Base-by-base conservation (phyloP, 352 stramenopile species). In the Phytophthora sojae region DNA sequence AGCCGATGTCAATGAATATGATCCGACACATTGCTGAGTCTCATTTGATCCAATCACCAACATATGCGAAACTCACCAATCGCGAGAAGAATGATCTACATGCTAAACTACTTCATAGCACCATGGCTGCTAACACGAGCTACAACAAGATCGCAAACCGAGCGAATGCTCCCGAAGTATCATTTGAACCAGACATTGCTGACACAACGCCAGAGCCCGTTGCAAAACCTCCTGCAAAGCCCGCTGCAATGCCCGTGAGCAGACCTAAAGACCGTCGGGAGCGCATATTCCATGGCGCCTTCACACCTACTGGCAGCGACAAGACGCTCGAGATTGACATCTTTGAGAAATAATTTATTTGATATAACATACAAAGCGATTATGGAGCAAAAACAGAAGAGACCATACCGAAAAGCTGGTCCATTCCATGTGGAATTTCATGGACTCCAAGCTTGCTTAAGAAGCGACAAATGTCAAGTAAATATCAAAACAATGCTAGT, bases 401-500 rank as follows among this genome's bases (percentile, higher is more conserved):
- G 37, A 44, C 2, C 37, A 44, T 44, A 44, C 4, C 37, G 37
- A 11, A 44, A 44, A 44, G 37, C 37, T 11, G 37, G 37, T 44
- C 35, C 37, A 44, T 44, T 44, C 37, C 37, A 44, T 44, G 4
- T 44, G 3, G 37, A 44, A 44, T 44, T 44, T n/a, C 37, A 44
- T n/a, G 37, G 37, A 17, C 37, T 44, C 8, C 37, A 44, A 44
- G 37, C 35, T 11, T 44, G 35, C 7, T 44, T 44, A 44, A 44
- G 35, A 44, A 44, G 35, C 7, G 35, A 44, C 35, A 44, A 44
- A 44, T 44, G 4, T 44, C 35, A 44, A 44, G 35, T 51, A 35
- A 53, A 61, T 61, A 61, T 61, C 9, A 61, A 53, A 61, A 23
- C 35, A 1, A 61, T 61, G 55, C 37, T 61, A 2, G 55, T 53